Percentiles rank a stretch among this genome's conserved stretches.
These are phyloP conservation scores for Melampsora occidentalis DNA, from an alignment of 1,284 basidiomycete genomes.

Conservation along the genomic window DNA sequence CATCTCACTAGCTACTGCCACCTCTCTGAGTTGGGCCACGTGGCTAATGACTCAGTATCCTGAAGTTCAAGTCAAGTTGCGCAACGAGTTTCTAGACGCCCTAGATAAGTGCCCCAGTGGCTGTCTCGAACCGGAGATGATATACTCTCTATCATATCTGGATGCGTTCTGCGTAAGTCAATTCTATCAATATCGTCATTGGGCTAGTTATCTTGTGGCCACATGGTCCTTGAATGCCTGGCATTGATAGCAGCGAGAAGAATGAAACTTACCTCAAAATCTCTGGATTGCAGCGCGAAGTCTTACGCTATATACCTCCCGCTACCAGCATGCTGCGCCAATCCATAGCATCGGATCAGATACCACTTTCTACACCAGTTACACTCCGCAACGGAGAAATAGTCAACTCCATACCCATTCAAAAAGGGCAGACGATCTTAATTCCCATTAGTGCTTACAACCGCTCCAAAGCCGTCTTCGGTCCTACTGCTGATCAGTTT, in stretches of 20 bases:
- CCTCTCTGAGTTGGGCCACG: conserved; percentile 7
- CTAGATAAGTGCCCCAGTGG: background rate
- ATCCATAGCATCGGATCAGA: background rate
- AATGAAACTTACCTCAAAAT: background rate
- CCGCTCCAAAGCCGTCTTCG: conserved; percentile 12
- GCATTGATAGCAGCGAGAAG: background rate
- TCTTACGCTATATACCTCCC: conserved; percentile 3
- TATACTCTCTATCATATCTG: conserved; percentile 6
- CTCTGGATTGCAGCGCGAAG: background rate
- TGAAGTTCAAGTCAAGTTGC: conserved; percentile 11
- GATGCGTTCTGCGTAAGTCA: conserved; percentile 19
- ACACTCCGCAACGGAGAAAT: background rate
- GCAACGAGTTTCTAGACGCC: conserved; percentile 9
- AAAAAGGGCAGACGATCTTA: background rate
- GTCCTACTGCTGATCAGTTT: conserved; percentile 11
- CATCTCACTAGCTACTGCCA: background rate
- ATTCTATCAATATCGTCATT: background rate
- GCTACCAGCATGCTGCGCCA: background rate
- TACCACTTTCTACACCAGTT: conserved; percentile 6
- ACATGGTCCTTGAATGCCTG: background rate
- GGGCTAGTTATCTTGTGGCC: too few relatives aligned
- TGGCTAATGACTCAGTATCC: conserved; percentile 6
- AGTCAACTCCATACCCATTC: conserved; percentile 1
- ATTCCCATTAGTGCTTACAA: background rate
- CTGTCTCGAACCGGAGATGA: conserved; percentile 9